Base-by-base conservation (phyloP, 2,329 filamentous ascomycete species). In the Aplosporella prunicola region DNA sequence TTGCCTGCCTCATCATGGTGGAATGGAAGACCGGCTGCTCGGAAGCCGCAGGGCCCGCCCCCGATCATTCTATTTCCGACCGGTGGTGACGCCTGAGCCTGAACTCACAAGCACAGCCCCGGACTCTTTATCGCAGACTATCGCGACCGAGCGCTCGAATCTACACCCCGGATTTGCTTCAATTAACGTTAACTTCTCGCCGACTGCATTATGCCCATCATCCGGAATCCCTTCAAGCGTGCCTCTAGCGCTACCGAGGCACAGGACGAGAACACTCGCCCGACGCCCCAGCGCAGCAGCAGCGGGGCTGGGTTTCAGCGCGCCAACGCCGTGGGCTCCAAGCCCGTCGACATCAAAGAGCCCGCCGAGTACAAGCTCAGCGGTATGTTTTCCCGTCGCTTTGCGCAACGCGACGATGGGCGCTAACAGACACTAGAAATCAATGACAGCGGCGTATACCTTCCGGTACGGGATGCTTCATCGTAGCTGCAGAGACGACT, bases 361-460 rank as follows among this genome's bases (percentile, higher is more conserved):
- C 55, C 64, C 9, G 51, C 60, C n/a, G 68, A 71, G 45, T 71
- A 69, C 55, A 68, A 71, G 50, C 43, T 71, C 51, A 69, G 67
- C 53, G 68, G 67, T 71, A 55, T 49, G 63, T 53, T 17, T 18
- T 27, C 32, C 32, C 16, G 23, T 30, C 41, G n/a, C 20, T 20
- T n/a, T 28, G 13, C 18, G 22, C 15, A 26, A 23, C 9, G n/a
- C 28, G 34, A 18, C 13, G n/a, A n/a, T n/a, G n/a, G n/a, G n/a
- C n/a, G n/a, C 54, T 58, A 46, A 56, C 46, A 43, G 23, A 35
- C 44, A 30, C 49, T 58, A 95, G 89, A 95, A 47, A 91, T 96
- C 60, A 93, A 93, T 57, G 88, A 93, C 62, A 93, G 83, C 59
- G 89, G 89, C 48, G 82, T 94, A 44, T 96, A 93, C 64, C 75